Evolutionary conservation across 164 flowering plant genomes (phyloP).

Genomic region (Magnolia kwangsiensis): DNA sequence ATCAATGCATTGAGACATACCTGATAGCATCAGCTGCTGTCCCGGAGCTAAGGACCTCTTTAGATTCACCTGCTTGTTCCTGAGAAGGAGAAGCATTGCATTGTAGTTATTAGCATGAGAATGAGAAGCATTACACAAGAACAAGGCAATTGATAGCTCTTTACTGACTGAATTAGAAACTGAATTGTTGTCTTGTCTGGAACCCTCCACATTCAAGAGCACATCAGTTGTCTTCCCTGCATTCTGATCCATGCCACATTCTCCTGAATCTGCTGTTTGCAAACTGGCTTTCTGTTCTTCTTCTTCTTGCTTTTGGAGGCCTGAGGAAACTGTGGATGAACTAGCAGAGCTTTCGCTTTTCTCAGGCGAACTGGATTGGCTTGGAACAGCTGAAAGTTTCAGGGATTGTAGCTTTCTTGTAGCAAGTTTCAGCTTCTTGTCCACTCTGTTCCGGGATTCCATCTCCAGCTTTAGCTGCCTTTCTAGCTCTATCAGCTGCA

Average conservation of each 20-base stretch:
- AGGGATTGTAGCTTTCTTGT: constrained; percentile 53
- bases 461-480: constrained; percentile 47
- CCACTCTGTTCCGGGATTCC: constrained; percentile 50
- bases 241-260: constrained; percentile 1
- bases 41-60: constrained; percentile 9
- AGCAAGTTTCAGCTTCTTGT: constrained; percentile 56
- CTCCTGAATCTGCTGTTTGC: neutral
- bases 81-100: neutral
- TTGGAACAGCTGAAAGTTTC: constrained; percentile 29
- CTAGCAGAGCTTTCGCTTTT: constrained; percentile 20
- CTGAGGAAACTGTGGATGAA: constrained; percentile 31
- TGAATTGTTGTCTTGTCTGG: constrained; percentile 12
- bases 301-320: constrained; percentile 9
- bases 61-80: constrained; percentile 5
- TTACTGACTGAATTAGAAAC: constrained; percentile 6
- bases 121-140: constrained; percentile 12
- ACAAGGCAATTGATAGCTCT: constrained; percentile 12
- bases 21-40: constrained; percentile 20
- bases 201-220: neutral
- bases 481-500: constrained; percentile 57
- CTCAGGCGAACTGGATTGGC: constrained; percentile 21
- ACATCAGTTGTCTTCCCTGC: neutral
- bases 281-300: constrained; percentile 21
- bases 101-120: neutral
- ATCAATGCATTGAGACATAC: constrained; percentile 17